Evolutionary conservation across 2,329 filamentous ascomycete species (phyloP).

Genomic region (Ascosphaera aggregata): DNA sequence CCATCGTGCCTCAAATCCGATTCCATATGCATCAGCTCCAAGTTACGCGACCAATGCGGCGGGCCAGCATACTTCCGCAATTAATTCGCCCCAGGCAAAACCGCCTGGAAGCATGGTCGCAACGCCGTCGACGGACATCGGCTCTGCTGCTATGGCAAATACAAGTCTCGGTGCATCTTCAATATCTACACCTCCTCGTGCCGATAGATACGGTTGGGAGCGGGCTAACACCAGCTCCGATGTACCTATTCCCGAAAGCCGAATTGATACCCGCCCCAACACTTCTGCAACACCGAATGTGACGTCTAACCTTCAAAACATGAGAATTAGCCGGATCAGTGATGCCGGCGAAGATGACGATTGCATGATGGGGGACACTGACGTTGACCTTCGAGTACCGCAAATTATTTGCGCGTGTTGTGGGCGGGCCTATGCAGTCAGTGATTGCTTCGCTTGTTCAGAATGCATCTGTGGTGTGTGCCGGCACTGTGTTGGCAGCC

Average conservation of each 20-base stretch:
- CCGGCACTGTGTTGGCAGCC: slow-evolving; percentile 44
- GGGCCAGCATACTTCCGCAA: background rate
- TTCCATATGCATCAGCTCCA: background rate
- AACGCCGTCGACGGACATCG: background rate
- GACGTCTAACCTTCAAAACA: slow-evolving; percentile 7
- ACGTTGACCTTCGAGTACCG: slow-evolving; percentile 13
- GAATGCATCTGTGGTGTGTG: slow-evolving; percentile 93
- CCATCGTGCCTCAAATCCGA: background rate
- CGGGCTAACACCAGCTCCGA: slow-evolving; percentile 7
- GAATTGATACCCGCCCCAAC: slow-evolving; percentile 13
- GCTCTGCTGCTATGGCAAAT: background rate
- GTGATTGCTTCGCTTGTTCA: slow-evolving; percentile 78
- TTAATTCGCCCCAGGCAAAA: background rate
- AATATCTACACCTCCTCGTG: background rate
- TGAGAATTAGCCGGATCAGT: slow-evolving; percentile 13
- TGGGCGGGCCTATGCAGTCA: slow-evolving; percentile 49
- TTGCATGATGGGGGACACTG: background rate
- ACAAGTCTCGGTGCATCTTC: background rate
- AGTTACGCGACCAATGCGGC: background rate
- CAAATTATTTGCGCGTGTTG: slow-evolving; percentile 90
- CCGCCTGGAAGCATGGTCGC: background rate
- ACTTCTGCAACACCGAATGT: slow-evolving; percentile 8
- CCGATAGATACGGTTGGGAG: background rate
- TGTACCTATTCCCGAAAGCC: slow-evolving; percentile 14
- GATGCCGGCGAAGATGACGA: slow-evolving; percentile 16